Percentiles rank a stretch among this genome's conserved stretches.
Evolutionary conservation across 2,329 filamentous ascomycete species (phyloP).

Genomic region (Colletotrichum chlorophyti): DNA sequence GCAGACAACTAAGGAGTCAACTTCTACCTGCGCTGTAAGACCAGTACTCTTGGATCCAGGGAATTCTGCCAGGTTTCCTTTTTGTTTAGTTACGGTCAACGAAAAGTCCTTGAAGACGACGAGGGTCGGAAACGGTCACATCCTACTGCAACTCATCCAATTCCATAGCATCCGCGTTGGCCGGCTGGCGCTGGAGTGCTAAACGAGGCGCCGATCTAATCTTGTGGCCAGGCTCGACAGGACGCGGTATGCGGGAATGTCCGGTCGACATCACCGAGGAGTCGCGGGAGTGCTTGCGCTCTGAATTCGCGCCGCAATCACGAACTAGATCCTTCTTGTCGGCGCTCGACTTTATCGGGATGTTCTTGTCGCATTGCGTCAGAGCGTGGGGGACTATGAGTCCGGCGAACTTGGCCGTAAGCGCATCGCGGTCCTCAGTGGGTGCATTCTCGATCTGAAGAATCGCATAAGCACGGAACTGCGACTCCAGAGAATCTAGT

Average conservation of each 20-base stretch:
- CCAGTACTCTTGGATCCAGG: too few species aligned
- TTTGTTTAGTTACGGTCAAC: not conserved
- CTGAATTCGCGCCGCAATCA: not conserved
- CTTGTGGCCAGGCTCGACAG: conserved; percentile 29
- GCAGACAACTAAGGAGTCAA: not conserved
- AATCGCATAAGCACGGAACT: conserved; percentile 35
- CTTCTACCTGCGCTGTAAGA: too few species aligned
- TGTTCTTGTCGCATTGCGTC: conserved; percentile 38
- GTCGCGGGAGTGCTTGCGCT: conserved; percentile 5
- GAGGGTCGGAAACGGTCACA: not conserved
- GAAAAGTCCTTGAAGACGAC: conserved; percentile 6
- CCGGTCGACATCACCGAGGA: not conserved
- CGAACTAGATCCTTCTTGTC: conserved; percentile 6
- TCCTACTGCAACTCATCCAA: conserved; percentile 44
- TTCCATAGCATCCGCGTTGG: conserved; percentile 34
- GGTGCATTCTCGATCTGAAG: conserved; percentile 16
- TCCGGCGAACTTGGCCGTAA: conserved; percentile 9
- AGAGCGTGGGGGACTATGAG: conserved; percentile 22
- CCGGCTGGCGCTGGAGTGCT: conserved; percentile 34
- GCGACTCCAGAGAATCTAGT: conserved; percentile 44
- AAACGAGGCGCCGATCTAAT: conserved; percentile 35
- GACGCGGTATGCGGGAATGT: conserved; percentile 32
- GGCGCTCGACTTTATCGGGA: conserved; percentile 24
- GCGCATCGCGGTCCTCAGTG: conserved; percentile 4
- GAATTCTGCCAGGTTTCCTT: not conserved